These are phyloP conservation scores for Anthracocystis panici-leucophaei DNA, from an alignment of 1,284 basidiomycete genomes.

Conservation along the genomic window DNA sequence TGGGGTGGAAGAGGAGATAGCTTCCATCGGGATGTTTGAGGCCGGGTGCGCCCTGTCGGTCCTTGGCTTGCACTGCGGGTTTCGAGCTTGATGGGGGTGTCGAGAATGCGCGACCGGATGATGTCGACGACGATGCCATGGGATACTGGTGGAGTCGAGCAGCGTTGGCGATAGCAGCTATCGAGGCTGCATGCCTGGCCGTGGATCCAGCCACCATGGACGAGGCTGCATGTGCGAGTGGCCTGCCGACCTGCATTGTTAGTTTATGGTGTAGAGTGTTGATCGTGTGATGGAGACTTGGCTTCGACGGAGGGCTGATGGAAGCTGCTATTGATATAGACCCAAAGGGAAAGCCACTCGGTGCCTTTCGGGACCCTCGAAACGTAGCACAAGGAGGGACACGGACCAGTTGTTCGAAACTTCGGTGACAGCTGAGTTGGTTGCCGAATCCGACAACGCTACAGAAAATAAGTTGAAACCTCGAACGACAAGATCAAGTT, in stretches of 20 bases:
- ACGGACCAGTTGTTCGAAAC: too few relatives aligned
- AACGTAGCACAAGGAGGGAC: too few relatives aligned
- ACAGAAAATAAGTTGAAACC: too few relatives aligned
- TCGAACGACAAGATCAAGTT: too few relatives aligned
- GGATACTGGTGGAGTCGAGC: not conserved
- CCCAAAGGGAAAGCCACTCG: too few relatives aligned
- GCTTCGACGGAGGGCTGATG: not conserved
- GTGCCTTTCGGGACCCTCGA: too few relatives aligned
- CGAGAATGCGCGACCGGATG: not conserved
- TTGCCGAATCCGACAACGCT: too few relatives aligned
- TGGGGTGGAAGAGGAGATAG: constrained; percentile 54
- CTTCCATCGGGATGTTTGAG: constrained; percentile 37
- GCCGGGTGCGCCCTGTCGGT: constrained; percentile 18
- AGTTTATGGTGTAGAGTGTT: not conserved
- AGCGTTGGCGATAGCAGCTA: not conserved
- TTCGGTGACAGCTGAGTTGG: too few relatives aligned
- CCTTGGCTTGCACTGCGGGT: constrained; percentile 32
- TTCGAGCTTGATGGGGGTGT: constrained; percentile 11
- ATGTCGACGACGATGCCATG: not conserved
- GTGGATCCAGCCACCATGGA: not conserved
- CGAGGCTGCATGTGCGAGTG: not conserved
- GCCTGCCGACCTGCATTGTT: constrained; percentile 4
- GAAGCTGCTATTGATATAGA: too few relatives aligned
- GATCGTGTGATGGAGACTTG: not conserved
- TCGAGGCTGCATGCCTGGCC: not conserved